Evolutionary conservation across 805 yeast genomes (phyloP), one percentile per base, ranked within the genome.

Genomic region (Barnettozyma siamensis): DNA sequence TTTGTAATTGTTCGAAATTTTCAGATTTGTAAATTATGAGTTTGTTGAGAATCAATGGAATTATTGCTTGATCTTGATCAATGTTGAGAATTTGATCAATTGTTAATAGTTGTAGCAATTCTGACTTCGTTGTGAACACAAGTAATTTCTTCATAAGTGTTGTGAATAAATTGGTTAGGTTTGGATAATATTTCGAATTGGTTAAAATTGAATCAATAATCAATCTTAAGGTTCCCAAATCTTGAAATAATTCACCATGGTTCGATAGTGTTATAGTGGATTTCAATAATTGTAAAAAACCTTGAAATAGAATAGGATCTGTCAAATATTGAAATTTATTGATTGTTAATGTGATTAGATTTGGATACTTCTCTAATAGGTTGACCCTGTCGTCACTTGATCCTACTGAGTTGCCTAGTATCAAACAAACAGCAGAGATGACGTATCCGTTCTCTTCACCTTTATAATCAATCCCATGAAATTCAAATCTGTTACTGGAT

Each of bases 281-380:
- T 29, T 57, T 56, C 34, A 54, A 35, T 1, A 49, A 7, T 24
- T 57, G 60, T 12, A 57, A 17, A 3, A 48, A 45, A 7, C 59
- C 58, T 28, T 55, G 60, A 38, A 56, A 57, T 30, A 47, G 47
- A 17, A 54, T 47, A 1, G 60, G 55, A 41, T 57, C 61, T 8
- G 41, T 41, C 9, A 57, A 38, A 35, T 33, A 42, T 15, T 45
- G 37, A 23, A 51, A 53, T 40, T 55, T 55, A 4, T 31, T 5
- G 7, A 55, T 31, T 3, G 44, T 20, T 4, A 21, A 10, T 3
- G 40, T 24, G n/a, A 54, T 39, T 13, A 57, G 10, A 3, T 37
- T 27, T 24, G 58, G 55, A 12, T 39, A 23, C 12, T 5, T 31
- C 0, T 43, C 44, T 5, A 55, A 29, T 0, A 54, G 12, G 13